Evolutionary conservation across 2,329 filamentous ascomycete genomes (phyloP).

Genomic region (Cladosporium sp.): DNA sequence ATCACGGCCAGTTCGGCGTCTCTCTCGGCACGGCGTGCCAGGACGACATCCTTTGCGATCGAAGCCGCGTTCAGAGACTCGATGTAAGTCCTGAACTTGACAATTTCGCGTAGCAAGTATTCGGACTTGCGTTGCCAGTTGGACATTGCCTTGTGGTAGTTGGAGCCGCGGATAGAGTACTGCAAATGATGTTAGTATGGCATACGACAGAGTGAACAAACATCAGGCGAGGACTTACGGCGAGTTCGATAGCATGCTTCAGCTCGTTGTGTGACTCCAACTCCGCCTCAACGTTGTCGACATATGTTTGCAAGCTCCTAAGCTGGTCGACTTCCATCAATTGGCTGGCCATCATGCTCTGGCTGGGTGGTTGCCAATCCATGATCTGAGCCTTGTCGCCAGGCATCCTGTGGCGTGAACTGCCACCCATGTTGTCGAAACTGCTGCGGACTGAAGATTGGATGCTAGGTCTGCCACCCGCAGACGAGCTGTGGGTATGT

Average conservation of each 20-base stretch:
- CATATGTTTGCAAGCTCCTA: constrained; percentile 71
- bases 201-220: neutral
- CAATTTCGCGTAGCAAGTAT: constrained; percentile 87
- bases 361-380: constrained; percentile 85
- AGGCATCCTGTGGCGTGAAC: constrained; percentile 65
- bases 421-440: constrained; percentile 50
- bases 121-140: constrained; percentile 98
- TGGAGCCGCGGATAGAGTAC: constrained; percentile 82
- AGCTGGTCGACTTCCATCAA: constrained; percentile 80
- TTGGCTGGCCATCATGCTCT: constrained; percentile 83
- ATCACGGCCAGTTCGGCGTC: constrained; percentile 14
- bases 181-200: constrained; percentile 29
- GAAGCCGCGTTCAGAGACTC: constrained; percentile 76
- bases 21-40: constrained; percentile 10
- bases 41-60: constrained; percentile 66
- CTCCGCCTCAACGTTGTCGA: constrained; percentile 82
- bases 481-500: constrained; percentile 30
- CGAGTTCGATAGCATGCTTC: constrained; percentile 80
- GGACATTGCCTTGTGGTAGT: constrained; percentile 79
- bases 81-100: constrained; percentile 95
- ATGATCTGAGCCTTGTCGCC: constrained; percentile 82
- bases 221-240: constrained; percentile 50
- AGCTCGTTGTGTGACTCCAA: constrained; percentile 85
- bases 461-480: constrained; percentile 35
- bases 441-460: constrained; percentile 59